phyloP scores from a whole-genome alignment of 2,329 filamentous ascomycete species.

The Penicillium glabrum region DNA sequence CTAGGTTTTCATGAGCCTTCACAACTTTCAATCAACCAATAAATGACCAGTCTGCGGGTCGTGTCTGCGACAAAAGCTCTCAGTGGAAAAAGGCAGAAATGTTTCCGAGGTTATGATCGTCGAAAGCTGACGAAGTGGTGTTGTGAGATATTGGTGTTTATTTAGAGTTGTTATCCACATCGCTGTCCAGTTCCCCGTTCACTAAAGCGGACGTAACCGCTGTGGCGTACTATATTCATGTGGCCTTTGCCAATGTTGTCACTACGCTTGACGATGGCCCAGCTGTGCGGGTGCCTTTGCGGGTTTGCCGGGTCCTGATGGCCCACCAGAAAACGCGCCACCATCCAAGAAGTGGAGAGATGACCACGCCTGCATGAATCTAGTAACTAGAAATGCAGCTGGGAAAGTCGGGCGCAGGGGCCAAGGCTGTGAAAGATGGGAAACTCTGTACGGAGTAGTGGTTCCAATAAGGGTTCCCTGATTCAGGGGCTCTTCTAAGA shows the following conservation, averaged over 20 bases:
- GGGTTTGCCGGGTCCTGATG: no score
- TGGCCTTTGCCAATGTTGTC: no score
- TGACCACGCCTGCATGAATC: neutral
- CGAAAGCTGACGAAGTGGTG: neutral
- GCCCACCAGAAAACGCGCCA: no score
- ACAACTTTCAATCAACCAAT: neutral
- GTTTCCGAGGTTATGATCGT: neutral
- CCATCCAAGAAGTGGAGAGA: neutral
- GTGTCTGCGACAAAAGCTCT: neutral
- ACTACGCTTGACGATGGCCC: no score
- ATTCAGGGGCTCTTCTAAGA: neutral
- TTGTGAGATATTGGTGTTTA: neutral
- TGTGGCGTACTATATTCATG: no score
- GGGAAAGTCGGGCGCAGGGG: neutral
- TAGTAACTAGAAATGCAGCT: no score
- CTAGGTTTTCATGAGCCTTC: neutral
- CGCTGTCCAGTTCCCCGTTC: no score
- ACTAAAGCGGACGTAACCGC: no score
- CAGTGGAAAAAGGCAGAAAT: neutral
- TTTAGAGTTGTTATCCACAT: no score
- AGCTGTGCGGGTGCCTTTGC: no score
- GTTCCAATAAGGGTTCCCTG: neutral
- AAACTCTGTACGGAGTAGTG: neutral
- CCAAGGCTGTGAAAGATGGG: neutral
- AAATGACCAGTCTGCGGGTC: neutral